Base-by-base conservation (phyloP, 306 rosid species). In the Inga leiocalycina region DNA sequence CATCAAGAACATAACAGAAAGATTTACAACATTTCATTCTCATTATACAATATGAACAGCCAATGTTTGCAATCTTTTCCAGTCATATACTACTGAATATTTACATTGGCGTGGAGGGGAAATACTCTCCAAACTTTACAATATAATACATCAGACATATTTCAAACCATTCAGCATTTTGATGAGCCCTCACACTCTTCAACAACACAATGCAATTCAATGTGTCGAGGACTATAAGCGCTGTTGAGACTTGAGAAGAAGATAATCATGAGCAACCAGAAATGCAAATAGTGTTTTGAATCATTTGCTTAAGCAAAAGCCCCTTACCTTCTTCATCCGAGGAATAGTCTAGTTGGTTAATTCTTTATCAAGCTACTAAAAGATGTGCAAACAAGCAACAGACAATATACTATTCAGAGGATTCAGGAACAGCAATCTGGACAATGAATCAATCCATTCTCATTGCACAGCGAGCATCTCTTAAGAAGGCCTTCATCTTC, bases 371-470 rank as follows among this genome's bases (percentile, higher is more conserved):
- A 84, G 43, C 88, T 85, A 70, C 80, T 89, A 87, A 37, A 87
- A 85, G 62, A 79, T 84, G 83, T 83, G 76, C 57, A 87, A 84
- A 84, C 56, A 64, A 68, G 80, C 75, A 76, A 62, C 64, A 74
- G 73, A 52, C 51, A 74, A 16, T 49, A 30, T 10, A 45, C 67
- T 45, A 15, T 70, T 3, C 11, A 49, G 16, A 76, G 61, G 73
- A 56, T 52, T 90, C 87, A 90, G 71, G 79, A 85, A 79, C 86
- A 74, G 80, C 96, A 92, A 84, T 90, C 85, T 12, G 91, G 91
- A 82, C 96, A 92, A n/a, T 91, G 91, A 69, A 79, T 87, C 83
- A 92, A 79, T 32, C 96, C 96, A 37, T 92, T 92, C 70, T 92
- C 96, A 71, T 92, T 92, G 90, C 96, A 92, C 19, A 85, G 88